phyloP scores from a whole-genome alignment of 164 flowering plant genomes.

The Vitis rupestris region DNA sequence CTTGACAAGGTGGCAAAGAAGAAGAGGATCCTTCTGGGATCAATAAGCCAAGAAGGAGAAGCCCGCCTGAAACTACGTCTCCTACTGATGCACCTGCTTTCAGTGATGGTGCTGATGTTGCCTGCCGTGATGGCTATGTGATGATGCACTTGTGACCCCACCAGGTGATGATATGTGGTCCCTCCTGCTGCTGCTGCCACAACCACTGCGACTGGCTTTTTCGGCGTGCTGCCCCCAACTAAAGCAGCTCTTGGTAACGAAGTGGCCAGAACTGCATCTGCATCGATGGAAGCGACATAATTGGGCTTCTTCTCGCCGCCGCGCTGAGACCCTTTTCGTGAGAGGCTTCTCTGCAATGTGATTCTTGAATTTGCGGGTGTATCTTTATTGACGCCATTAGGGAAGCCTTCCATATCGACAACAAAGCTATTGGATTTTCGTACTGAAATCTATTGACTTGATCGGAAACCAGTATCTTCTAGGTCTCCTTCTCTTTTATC shows the following conservation, averaged over 20 bases:
- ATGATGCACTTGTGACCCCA: slow-evolving; percentile 34
- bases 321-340: slow-evolving; percentile 50
- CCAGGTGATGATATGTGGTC: slow-evolving; percentile 23
- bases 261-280: slow-evolving; percentile 12
- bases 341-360: slow-evolving; percentile 51
- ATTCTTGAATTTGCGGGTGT: slow-evolving; percentile 40
- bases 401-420: slow-evolving; percentile 55
- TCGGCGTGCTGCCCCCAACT: slow-evolving; percentile 38
- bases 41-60: slow-evolving; percentile 40
- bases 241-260: slow-evolving; percentile 31
- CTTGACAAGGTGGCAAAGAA: slow-evolving; percentile 73
- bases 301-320: slow-evolving; percentile 30
- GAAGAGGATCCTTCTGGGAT: slow-evolving; percentile 64
- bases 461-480: slow-evolving; percentile 35
- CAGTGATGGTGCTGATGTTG: slow-evolving; percentile 20
- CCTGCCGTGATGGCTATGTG: slow-evolving; percentile 47
- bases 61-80: slow-evolving; percentile 48
- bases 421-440: slow-evolving; percentile 46
- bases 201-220: slow-evolving; percentile 13
- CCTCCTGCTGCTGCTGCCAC: slow-evolving; percentile 27
- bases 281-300: slow-evolving; percentile 8
- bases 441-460: slow-evolving; percentile 28
- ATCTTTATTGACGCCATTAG: slow-evolving; percentile 32
- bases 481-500: slow-evolving; percentile 26
- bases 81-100: slow-evolving; percentile 25